These are phyloP conservation scores for Candida golubevii DNA, from an alignment of 805 yeast genomes.

Conservation along the genomic window DNA sequence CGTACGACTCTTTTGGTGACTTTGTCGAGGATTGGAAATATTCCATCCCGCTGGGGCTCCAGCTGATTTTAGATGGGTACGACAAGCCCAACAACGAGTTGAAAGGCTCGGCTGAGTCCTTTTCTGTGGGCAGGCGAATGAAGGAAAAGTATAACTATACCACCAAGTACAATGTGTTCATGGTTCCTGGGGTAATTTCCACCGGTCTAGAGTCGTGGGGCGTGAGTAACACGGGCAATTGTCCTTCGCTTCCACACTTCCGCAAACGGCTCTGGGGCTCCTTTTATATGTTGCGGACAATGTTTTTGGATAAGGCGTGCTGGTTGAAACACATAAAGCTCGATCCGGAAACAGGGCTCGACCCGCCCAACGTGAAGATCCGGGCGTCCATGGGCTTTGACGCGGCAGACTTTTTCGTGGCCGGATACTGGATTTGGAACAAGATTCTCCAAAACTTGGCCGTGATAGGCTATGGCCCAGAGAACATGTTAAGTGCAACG, in stretches of 20 bases:
- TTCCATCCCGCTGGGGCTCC: constrained; percentile 61
- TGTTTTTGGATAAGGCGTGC: constrained; percentile 87
- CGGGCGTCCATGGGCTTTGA: constrained; percentile 96
- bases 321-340: constrained; percentile 91
- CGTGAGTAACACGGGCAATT: constrained; percentile 57
- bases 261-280: constrained; percentile 96
- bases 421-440: constrained; percentile 99
- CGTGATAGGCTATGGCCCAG: constrained; percentile 90
- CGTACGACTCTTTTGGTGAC: constrained; percentile 54
- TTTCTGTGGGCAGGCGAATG: constrained; percentile 78
- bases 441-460: constrained; percentile 92
- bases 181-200: constrained; percentile 95
- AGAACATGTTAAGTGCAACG: constrained; percentile 84
- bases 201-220: constrained; percentile 97
- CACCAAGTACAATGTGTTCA: constrained; percentile 72
- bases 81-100: constrained; percentile 32
- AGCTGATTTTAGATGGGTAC: constrained; percentile 56
- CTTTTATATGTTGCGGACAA: constrained; percentile 86
- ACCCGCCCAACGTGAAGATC: constrained; percentile 75
- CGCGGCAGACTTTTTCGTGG: constrained; percentile 92
- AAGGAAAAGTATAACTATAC: constrained; percentile 44
- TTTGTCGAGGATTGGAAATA: constrained; percentile 64
- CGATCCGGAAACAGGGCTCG: constrained; percentile 88
- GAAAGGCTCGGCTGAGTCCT: constrained; percentile 68
- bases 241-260: constrained; percentile 82